phyloP scores from a whole-genome alignment of 208 protist genomes.

The Angomonas ambiguus region DNA sequence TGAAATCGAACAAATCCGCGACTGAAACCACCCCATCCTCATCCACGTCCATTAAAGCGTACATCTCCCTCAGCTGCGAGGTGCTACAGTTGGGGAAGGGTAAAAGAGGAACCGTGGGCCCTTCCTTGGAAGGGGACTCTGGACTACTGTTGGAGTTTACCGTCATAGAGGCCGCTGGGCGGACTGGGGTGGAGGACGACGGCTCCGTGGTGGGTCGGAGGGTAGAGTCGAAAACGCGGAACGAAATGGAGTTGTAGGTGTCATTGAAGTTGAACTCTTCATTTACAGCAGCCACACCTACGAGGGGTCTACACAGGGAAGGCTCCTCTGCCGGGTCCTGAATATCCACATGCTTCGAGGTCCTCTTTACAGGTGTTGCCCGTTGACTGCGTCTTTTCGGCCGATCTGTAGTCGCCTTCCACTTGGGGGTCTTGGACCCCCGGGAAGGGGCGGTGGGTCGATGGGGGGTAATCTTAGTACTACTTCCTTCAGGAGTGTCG shows the following conservation, averaged over 20 bases:
- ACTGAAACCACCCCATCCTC: constrained; percentile 16
- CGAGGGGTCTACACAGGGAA: not conserved
- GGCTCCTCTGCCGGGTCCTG: not conserved
- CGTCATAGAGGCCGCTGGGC: not conserved
- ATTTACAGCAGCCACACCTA: not conserved
- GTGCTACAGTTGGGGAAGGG: not conserved
- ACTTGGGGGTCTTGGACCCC: not conserved
- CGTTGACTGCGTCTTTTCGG: not conserved
- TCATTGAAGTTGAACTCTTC: not conserved
- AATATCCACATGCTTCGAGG: not conserved
- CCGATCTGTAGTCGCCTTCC: not conserved
- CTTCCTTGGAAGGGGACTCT: not conserved
- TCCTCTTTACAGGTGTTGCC: not conserved
- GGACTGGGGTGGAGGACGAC: not conserved
- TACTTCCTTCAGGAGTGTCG: not conserved
- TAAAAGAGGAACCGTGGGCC: not conserved
- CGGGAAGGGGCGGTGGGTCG: too few relatives aligned
- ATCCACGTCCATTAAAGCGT: constrained; percentile 13
- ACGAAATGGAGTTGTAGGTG: not conserved
- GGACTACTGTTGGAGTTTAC: not conserved
- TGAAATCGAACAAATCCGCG: constrained; percentile 15
- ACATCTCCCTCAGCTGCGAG: not conserved
- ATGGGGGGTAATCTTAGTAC: not conserved
- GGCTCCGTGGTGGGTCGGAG: not conserved
- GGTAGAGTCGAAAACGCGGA: not conserved